These are phyloP conservation scores for Lipomyces starkeyi DNA, from an alignment of 805 yeast genomes.

Conservation along the genomic window DNA sequence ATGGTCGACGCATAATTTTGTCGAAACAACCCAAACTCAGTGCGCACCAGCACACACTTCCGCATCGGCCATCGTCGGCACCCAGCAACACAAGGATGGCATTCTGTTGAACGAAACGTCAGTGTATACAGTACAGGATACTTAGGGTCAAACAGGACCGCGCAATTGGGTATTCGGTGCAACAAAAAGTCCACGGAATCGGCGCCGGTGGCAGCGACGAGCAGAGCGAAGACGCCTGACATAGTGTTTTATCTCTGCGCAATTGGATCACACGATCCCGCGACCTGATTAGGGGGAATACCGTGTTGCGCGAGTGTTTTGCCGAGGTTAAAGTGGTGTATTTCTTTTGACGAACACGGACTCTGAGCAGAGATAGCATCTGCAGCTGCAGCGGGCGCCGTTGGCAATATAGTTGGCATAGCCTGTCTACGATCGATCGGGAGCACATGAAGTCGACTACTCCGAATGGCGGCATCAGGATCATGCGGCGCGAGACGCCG, in stretches of 20 bases:
- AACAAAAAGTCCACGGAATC: neutral
- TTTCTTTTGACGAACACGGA: neutral
- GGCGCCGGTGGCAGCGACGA: neutral
- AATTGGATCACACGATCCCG: conserved; percentile 1
- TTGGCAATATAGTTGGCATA: neutral
- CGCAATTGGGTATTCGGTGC: neutral
- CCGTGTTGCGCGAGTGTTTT: neutral
- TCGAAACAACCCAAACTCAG: neutral
- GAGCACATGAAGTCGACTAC: conserved; percentile 44
- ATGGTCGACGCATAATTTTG: neutral
- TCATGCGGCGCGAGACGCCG: conserved; percentile 37
- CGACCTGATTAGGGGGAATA: neutral
- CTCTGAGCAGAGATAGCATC: neutral
- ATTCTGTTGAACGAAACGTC: neutral
- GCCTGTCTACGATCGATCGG: neutral
- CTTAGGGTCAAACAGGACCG: neutral
- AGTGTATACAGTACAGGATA: neutral
- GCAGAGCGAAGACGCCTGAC: neutral
- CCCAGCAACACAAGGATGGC: neutral
- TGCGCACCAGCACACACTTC: neutral
- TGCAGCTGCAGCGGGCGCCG: neutral
- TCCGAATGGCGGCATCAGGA: conserved; percentile 23
- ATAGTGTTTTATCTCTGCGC: neutral
- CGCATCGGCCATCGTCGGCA: neutral
- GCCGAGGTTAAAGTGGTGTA: neutral